Evolutionary conservation across 2,329 filamentous ascomycete genomes (phyloP).

Genomic region (Colletotrichum viniferum): DNA sequence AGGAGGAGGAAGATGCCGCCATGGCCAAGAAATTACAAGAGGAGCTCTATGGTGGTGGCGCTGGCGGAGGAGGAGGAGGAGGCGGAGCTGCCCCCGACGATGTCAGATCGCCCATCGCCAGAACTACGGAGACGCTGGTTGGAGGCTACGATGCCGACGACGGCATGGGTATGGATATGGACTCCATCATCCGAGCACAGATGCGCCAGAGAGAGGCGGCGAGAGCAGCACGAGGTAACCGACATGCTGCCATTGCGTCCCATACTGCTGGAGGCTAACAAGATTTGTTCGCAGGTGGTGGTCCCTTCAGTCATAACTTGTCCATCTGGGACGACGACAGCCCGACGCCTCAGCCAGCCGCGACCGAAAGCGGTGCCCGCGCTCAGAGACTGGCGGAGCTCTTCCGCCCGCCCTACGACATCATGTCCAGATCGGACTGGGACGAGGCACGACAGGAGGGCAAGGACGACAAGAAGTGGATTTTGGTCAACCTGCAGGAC

Average conservation of each 20-base stretch:
- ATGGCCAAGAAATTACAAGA: conserved; percentile 93
- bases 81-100: conserved; percentile 57
- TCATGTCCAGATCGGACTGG: conserved; percentile 81
- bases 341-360: conserved; percentile 17
- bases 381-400: conserved; percentile 84
- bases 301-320: conserved; percentile 42
- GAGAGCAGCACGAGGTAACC: conserved; percentile 24
- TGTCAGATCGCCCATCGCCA: conserved; percentile 87
- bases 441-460: conserved; percentile 84
- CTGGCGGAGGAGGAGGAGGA: conserved; percentile 43
- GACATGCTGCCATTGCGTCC: not conserved
- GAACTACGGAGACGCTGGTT: conserved; percentile 90
- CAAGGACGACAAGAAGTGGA: conserved; percentile 90
- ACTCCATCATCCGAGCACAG: conserved; percentile 63
- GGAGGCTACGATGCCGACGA: conserved; percentile 62
- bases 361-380: conserved; percentile 62
- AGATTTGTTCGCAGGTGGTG: conserved; percentile 22
- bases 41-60: conserved; percentile 70
- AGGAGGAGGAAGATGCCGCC: conserved; percentile 87
- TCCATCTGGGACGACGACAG: conserved; percentile 40
- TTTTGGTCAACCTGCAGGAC: conserved; percentile 95
- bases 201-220: conserved; percentile 47
- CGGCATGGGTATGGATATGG: conserved; percentile 62
- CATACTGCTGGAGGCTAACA: not conserved
- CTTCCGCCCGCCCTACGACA: conserved; percentile 88